Evolutionary conservation across 768 basidiomycete genomes (phyloP).

Genomic region (Podaxis rugospora): DNA sequence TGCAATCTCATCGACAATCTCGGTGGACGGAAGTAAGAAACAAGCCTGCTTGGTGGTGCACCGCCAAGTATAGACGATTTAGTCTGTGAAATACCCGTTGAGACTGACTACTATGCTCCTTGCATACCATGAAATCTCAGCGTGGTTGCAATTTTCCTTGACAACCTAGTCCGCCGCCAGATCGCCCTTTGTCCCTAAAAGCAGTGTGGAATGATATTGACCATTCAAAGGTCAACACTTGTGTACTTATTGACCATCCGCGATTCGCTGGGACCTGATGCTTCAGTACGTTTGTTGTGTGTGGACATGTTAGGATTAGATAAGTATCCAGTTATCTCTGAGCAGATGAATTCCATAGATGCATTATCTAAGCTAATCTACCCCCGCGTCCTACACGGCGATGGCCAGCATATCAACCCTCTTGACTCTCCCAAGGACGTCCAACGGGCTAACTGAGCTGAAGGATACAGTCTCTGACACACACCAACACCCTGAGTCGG

Average conservation of each 20-base stretch:
- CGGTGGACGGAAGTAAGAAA: too few relatives aligned
- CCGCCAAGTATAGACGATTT: too few relatives aligned
- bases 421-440: constrained; percentile 45
- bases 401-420: constrained; percentile 28
- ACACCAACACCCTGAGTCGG: constrained; percentile 36
- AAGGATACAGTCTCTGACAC: constrained; percentile 29
- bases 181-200: background rate
- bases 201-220: background rate
- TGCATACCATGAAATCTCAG: background rate
- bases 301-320: background rate
- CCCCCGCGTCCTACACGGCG: background rate
- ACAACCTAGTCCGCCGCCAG: background rate
- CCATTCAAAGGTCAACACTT: background rate
- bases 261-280: background rate
- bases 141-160: background rate
- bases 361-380: background rate
- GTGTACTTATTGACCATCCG: background rate
- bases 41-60: too few relatives aligned
- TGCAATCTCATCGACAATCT: background rate
- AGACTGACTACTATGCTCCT: background rate
- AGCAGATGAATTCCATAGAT: background rate
- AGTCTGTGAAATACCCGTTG: background rate
- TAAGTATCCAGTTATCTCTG: background rate
- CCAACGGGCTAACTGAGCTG: constrained; percentile 43
- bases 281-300: background rate